Percentiles rank a stretch among this genome's conserved stretches.
These are phyloP conservation scores for Colletotrichum spinosum DNA, from an alignment of 2,329 filamentous ascomycete genomes.

Conservation along the genomic window DNA sequence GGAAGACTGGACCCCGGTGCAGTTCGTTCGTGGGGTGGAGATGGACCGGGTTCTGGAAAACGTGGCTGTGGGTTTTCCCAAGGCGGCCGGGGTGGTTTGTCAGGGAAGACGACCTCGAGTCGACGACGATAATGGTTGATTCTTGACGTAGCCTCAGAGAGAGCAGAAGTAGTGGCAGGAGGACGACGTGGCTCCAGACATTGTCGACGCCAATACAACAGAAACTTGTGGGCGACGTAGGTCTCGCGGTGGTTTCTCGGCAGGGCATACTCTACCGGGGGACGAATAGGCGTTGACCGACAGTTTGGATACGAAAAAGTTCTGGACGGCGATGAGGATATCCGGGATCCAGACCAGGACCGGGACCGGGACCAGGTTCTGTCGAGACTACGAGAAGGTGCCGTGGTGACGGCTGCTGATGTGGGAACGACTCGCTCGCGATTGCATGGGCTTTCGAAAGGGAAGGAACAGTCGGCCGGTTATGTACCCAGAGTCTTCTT, in stretches of 20 bases:
- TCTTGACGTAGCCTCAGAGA: neutral
- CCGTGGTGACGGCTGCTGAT: conserved; percentile 9
- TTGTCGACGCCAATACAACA: neutral
- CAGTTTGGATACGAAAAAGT: neutral
- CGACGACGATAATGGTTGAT: neutral
- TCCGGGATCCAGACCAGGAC: too few relatives aligned
- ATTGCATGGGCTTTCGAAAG: conserved; percentile 31
- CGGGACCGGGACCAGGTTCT: too few relatives aligned
- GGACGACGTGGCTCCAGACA: conserved; percentile 7
- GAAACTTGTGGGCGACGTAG: too few relatives aligned
- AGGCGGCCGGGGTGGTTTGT: neutral
- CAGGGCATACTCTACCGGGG: conserved; percentile 7
- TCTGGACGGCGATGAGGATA: too few relatives aligned
- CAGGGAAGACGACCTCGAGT: conserved; percentile 2
- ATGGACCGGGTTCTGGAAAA: neutral
- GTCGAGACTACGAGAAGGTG: too few relatives aligned
- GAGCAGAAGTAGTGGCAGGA: neutral
- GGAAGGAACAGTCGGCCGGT: conserved; percentile 30
- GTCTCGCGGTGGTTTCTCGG: neutral
- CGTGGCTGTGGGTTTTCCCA: neutral
- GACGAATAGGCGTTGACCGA: conserved; percentile 13
- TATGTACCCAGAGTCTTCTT: conserved; percentile 6
- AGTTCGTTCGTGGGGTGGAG: neutral
- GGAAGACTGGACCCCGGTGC: neutral
- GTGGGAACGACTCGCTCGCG: neutral